A percentile compares a stretch with the other conserved stretches of the same genome.
Conservation (phyloP, 2,329 filamentous ascomycete species). For the Helotiales sp. region DNA sequence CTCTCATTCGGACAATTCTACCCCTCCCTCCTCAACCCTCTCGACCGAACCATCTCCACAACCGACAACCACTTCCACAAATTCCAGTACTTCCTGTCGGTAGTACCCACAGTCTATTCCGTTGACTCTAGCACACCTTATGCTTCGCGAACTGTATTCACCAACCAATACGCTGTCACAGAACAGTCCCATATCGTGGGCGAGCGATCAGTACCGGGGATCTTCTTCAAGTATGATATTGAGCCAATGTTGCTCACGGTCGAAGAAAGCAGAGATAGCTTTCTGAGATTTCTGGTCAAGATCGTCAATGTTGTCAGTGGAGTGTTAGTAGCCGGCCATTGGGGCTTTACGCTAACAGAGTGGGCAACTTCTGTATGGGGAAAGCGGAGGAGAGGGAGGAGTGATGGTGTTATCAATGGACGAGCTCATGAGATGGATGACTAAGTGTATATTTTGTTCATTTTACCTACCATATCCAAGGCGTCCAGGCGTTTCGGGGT, state of each 20-base stretch:
- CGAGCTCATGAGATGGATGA: constrained; percentile 39
- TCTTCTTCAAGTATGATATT: constrained; percentile 99
- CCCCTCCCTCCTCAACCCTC: constrained; percentile 88
- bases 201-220: constrained; percentile 78
- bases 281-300: constrained; percentile 77
- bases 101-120: constrained; percentile 94
- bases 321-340: constrained; percentile 90
- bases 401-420: constrained; percentile 45
- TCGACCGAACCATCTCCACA: constrained; percentile 84
- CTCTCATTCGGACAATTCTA: constrained; percentile 98
- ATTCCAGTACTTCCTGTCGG: constrained; percentile 95
- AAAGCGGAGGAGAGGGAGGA: constrained; percentile 40
- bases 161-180: constrained; percentile 98
- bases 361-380: constrained; percentile 68
- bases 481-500: constrained; percentile 12
- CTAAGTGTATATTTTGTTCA: constrained; percentile 29
- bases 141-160: constrained; percentile 70
- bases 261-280: constrained; percentile 76
- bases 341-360: constrained; percentile 84
- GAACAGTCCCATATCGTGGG: constrained; percentile 76
- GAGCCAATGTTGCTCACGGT: constrained; percentile 91
- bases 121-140: constrained; percentile 51
- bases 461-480: constrained; percentile 1
- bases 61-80: constrained; percentile 86
- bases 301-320: constrained; percentile 90